Base-by-base conservation (phyloP, 2,329 filamentous ascomycete genomes). In the Botryosphaeria dothidea region DNA sequence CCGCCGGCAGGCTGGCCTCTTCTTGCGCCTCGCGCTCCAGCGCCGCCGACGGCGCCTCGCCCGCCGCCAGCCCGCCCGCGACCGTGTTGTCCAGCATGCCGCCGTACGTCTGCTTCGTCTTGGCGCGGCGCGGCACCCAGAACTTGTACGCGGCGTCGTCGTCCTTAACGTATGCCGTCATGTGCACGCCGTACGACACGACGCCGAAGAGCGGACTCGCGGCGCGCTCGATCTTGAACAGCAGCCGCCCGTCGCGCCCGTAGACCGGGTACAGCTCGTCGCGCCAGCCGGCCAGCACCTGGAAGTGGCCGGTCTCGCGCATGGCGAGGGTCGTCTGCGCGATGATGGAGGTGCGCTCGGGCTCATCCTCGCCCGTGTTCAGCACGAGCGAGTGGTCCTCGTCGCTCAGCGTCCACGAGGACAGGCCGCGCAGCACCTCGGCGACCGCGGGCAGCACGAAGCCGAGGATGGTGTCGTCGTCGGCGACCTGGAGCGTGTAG, bases 71-170 rank as follows among this genome's bases (percentile, higher is more conserved):
- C 0, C 92, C 92, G 3, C 92, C 92, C 0, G 93, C 95, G 6
- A 96, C 95, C 1, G 93, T 93, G 77, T 98, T 99, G 78, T 99
- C 95, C 69, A 99, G 83, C 83, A 97, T 93, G n/a, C 90, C 86
- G 0, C 90, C 90, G 74, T 94, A 99, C 0, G 93, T 97, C 69
- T 91, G 87, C 82, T 98, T 99, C 66, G 82, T 86, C 58, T 82
- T 83, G 13, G 93, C 86, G 9, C 95, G 85, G 51, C 89, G 85
- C 3, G 95, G 91, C 1, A 96, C 86, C 94, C 95, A 98, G 45
- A 99, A 83, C 72, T 88, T 89, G 49, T 96, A 79, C 19, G 88
- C 89, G 61, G 84, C 77, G 43, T 67, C 52, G 27, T 15, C 49
- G 17, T 23, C 23, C 4, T 76, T 48, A 76, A 38, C 74, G 64